phyloP scores from a whole-genome alignment of 805 yeast species.

The Yarrowia keelungensis region DNA sequence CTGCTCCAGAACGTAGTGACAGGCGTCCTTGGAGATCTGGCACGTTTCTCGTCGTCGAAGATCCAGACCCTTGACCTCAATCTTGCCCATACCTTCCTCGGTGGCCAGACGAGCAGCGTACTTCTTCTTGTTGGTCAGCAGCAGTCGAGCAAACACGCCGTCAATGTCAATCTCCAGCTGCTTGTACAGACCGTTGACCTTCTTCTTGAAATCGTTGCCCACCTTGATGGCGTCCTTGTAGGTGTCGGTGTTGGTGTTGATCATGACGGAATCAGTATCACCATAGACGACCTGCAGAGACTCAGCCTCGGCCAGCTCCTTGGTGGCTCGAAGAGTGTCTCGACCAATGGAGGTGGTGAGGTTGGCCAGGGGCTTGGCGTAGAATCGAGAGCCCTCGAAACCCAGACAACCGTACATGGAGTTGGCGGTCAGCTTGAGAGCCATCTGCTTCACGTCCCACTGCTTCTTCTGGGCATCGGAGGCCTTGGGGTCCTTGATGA shows the following conservation, averaged over 20 bases:
- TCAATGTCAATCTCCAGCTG: slow-evolving; percentile 93
- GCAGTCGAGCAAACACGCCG: slow-evolving; percentile 82
- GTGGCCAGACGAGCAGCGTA: slow-evolving; percentile 87
- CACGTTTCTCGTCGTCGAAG: slow-evolving; percentile 97
- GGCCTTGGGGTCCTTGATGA: slow-evolving; percentile 76
- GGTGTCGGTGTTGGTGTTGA: slow-evolving; percentile 79
- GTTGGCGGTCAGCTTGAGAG: slow-evolving; percentile 94
- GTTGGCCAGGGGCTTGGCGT: slow-evolving; percentile 96
- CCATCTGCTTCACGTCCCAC: slow-evolving; percentile 94
- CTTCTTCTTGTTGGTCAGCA: slow-evolving; percentile 94
- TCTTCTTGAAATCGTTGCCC: slow-evolving; percentile 82
- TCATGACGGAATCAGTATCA: slow-evolving; percentile 99
- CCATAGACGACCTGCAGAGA: slow-evolving; percentile 91
- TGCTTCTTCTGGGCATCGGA: slow-evolving; percentile 71
- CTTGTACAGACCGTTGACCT: slow-evolving; percentile 87
- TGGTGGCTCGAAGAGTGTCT: slow-evolving; percentile 90
- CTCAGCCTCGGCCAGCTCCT: slow-evolving; percentile 87
- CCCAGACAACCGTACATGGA: slow-evolving; percentile 99
- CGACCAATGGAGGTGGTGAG: slow-evolving; percentile 94
- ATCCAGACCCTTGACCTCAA: slow-evolving; percentile 96
- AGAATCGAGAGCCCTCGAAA: slow-evolving; percentile 86
- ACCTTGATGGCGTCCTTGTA: slow-evolving; percentile 77
- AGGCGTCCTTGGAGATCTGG: slow-evolving; percentile 87
- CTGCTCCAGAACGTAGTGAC: slow-evolving; percentile 74
- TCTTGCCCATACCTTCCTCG: slow-evolving; percentile 62